phyloP scores from a whole-genome alignment of 148 eudicot genomes.

The Spergularia bocconei region DNA sequence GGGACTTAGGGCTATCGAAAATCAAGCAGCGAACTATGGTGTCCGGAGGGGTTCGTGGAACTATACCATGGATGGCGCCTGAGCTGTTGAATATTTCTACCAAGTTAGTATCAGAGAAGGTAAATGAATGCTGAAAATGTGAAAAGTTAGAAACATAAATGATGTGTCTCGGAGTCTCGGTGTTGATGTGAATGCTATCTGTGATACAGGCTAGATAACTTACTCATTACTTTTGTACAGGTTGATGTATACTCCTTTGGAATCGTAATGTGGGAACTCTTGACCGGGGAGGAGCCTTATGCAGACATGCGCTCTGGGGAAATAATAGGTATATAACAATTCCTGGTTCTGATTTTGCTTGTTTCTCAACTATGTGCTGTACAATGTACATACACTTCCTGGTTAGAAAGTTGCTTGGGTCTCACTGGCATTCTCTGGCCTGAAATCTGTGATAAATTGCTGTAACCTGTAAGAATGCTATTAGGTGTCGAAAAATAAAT shows the following conservation, averaged over 20 bases:
- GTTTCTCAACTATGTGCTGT: neutral
- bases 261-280: slow-evolving; percentile 51
- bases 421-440: too few relatives aligned
- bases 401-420: too few relatives aligned
- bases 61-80: slow-evolving; percentile 60
- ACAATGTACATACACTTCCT: too few relatives aligned
- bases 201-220: neutral
- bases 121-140: neutral
- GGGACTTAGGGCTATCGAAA: slow-evolving; percentile 47
- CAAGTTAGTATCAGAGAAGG: slow-evolving; percentile 43
- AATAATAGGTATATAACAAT: slow-evolving; percentile 35
- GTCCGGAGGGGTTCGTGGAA: slow-evolving; percentile 49
- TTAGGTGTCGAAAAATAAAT: too few relatives aligned
- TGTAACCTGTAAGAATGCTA: too few relatives aligned
- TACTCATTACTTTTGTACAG: slow-evolving; percentile 17
- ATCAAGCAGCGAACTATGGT: slow-evolving; percentile 39
- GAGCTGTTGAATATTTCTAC: slow-evolving; percentile 31
- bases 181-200: neutral
- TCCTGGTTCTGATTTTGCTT: neutral
- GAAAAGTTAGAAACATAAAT: neutral
- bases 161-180: neutral
- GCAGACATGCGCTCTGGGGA: slow-evolving; percentile 36
- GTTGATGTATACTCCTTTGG: slow-evolving; percentile 56
- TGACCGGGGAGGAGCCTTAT: slow-evolving; percentile 50
- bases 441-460: too few relatives aligned